Conservation (phyloP, 768 basidiomycete species). For the Mrakia frigida region DNA sequence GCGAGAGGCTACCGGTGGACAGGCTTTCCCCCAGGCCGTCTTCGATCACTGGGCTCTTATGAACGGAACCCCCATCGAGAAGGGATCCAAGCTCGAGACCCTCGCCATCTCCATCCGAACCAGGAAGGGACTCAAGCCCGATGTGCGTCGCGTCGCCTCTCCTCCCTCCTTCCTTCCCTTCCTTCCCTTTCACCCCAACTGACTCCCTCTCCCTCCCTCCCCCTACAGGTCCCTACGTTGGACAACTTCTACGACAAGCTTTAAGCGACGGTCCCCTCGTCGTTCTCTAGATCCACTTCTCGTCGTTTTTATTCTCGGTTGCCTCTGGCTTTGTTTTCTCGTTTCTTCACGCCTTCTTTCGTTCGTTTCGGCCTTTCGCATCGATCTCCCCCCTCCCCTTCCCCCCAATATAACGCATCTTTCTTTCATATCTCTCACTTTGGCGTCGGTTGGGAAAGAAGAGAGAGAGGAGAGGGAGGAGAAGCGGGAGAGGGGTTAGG, state of each 20-base stretch:
- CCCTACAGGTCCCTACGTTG: neutral
- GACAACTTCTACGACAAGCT: neutral
- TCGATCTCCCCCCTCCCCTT: too few species aligned
- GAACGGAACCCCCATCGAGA: constrained; percentile 63
- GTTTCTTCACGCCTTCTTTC: too few species aligned
- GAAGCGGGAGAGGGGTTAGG: too few species aligned
- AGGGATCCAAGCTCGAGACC: constrained; percentile 65
- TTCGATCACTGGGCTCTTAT: constrained; percentile 46
- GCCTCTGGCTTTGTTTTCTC: too few species aligned
- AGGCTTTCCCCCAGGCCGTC: constrained; percentile 96
- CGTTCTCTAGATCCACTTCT: neutral
- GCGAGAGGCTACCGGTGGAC: constrained; percentile 83
- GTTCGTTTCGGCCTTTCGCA: too few species aligned
- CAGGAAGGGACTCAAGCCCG: constrained; percentile 96
- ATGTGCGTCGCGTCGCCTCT: constrained; percentile 57
- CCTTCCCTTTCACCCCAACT: too few species aligned
- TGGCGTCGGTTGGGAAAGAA: too few species aligned
- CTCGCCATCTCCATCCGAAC: constrained; percentile 73
- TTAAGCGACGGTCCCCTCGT: neutral
- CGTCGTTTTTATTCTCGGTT: neutral
- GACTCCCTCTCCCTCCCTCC: too few species aligned
- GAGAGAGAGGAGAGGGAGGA: too few species aligned
- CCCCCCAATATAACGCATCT: too few species aligned
- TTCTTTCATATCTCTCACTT: too few species aligned
- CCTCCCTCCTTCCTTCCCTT: too few species aligned